Evolutionary conservation across 2,329 filamentous ascomycete genomes (phyloP), one percentile per base, ranked within the genome.

Genomic region (Exophiala mesophila): DNA sequence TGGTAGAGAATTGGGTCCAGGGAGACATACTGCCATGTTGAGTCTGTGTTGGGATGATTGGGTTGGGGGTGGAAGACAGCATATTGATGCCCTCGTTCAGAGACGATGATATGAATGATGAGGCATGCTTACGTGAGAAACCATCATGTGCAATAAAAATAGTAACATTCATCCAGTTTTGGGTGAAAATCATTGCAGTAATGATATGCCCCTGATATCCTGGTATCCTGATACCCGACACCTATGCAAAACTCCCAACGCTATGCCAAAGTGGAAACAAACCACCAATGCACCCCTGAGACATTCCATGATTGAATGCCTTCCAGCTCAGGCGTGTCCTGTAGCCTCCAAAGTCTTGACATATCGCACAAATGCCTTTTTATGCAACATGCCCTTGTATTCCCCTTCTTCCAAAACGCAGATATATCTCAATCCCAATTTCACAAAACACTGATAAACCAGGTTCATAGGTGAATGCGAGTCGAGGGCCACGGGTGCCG

Each of bases 301-400:
- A n/a, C n/a, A n/a, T n/a, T n/a, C n/a, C n/a, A n/a, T n/a, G n/a
- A n/a, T n/a, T n/a, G n/a, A n/a, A n/a, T n/a, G n/a, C n/a, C n/a
- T n/a, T n/a, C n/a, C n/a, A n/a, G n/a, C n/a, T n/a, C n/a, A n/a
- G 31, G 31, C 31, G 17, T 83, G 74, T n/a, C n/a, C n/a, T n/a
- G n/a, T n/a, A n/a, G 23, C 23, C 59, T 92, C 85, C 33, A 89
- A 68, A 59, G 94, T 84, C 54, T 89, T 87, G 65, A 94, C 83
- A 61, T 94, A 96, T 63, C 87, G 89, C 46, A 95, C 90, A 69
- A 98, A 97, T 3, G 81, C 83, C 71, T 98, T 98, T 71, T 97
- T 97, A 65, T 98, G 92, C 37, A 94, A 88, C 73, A 98, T 77
- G 49, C 92, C 92, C 2, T 85, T 85, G 65, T 87, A 98, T 48